Percentiles rank a stretch among this genome's conserved stretches.
Evolutionary conservation across 2,329 filamentous ascomycete genomes (phyloP).

Genomic region (Graphilbum sp.): DNA sequence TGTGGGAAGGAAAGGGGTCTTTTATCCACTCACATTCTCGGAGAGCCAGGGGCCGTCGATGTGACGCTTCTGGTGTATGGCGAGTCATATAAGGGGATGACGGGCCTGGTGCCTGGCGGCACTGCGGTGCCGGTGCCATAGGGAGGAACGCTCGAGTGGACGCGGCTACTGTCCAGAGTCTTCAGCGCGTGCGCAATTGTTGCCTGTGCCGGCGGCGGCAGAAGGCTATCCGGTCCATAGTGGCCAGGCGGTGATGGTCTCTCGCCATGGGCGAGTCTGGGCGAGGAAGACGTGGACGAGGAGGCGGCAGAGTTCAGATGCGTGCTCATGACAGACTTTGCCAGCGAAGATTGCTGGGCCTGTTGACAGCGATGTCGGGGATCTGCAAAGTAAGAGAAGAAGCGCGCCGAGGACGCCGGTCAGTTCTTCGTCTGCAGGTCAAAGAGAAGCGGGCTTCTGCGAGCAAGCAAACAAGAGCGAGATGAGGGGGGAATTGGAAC

Average conservation of each 20-base stretch:
- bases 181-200: conserved; percentile 16
- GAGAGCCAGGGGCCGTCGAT: conserved; percentile 42
- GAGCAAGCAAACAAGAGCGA: no score
- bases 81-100: conserved; percentile 27
- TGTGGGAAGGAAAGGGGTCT: no score
- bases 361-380: conserved; percentile 8
- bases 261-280: conserved; percentile 8
- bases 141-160: conserved; percentile 10
- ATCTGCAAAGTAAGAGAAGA: neutral
- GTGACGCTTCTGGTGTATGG: conserved; percentile 38
- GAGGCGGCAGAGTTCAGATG: conserved; percentile 15
- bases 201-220: conserved; percentile 11
- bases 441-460: no score
- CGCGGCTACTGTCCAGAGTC: conserved; percentile 13
- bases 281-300: conserved; percentile 15
- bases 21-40: conserved; percentile 34
- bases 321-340: conserved; percentile 19
- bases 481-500: no score
- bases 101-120: conserved; percentile 15
- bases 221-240: conserved; percentile 9
- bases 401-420: neutral
- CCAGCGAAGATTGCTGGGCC: conserved; percentile 13
- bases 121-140: conserved; percentile 18
- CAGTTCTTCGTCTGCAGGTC: neutral
- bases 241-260: conserved; percentile 13